Percentiles rank a stretch among this genome's conserved stretches.
Conservation (phyloP, 2,329 filamentous ascomycete species). For the Colletotrichum lupini region DNA sequence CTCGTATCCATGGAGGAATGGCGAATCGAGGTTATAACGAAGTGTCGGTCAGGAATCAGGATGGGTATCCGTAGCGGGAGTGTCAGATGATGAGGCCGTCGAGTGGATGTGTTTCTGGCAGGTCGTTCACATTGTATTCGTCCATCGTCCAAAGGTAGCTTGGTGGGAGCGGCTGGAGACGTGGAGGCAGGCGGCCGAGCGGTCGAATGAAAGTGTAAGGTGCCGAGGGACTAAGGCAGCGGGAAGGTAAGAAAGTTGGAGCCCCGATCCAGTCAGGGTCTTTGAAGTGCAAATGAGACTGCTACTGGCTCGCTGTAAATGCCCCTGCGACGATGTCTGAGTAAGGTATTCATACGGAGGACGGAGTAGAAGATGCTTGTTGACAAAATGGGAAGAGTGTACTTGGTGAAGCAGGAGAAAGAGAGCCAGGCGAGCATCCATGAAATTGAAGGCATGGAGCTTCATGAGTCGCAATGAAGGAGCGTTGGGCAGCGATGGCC, state of each 20-base stretch:
- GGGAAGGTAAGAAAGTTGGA: constrained; percentile 22
- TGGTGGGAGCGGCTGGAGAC: constrained; percentile 7
- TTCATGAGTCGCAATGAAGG: constrained; percentile 38
- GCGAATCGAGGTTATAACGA: constrained; percentile 18
- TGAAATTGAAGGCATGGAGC: constrained; percentile 42
- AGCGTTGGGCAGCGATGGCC: constrained; percentile 41
- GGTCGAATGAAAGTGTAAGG: constrained; percentile 10
- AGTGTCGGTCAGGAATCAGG: constrained; percentile 26
- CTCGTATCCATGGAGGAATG: constrained; percentile 14
- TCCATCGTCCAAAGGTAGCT: background rate
- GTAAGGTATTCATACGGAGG: background rate
- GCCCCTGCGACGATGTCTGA: background rate
- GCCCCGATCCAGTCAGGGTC: constrained; percentile 4
- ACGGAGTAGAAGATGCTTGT: background rate
- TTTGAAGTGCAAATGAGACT: background rate
- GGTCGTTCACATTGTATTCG: background rate
- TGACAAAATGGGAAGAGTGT: background rate
- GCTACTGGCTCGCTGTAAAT: background rate
- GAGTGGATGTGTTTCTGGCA: constrained; percentile 43
- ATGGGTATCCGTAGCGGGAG: constrained; percentile 12
- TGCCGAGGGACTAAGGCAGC: constrained; percentile 1
- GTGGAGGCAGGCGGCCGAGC: constrained; percentile 6
- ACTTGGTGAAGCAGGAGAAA: too few species aligned
- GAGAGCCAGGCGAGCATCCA: background rate
- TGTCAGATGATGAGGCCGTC: constrained; percentile 37